phyloP scores from a whole-genome alignment of 306 rosid genomes.

The Astragalus glycyphyllos region DNA sequence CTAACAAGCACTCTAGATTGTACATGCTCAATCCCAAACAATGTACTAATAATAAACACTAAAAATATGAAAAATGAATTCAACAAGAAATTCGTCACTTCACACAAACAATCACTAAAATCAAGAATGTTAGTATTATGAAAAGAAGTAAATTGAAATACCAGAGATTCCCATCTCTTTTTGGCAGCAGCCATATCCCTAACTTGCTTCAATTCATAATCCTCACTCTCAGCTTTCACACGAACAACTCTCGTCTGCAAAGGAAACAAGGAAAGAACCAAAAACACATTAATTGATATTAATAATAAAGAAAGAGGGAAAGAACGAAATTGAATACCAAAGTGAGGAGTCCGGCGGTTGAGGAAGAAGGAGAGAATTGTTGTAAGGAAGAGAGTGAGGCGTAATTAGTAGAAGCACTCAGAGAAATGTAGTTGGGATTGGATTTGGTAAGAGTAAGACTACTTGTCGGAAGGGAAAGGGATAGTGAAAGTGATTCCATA shows the following conservation, averaged over 20 bases:
- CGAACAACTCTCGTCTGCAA: constrained; percentile 56
- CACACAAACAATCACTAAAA: constrained; percentile 19
- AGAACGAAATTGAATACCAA: constrained; percentile 51
- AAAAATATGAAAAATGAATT: constrained; percentile 27
- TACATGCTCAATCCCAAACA: constrained; percentile 30
- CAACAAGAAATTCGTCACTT: constrained; percentile 11
- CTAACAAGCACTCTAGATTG: not conserved
- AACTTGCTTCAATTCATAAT: constrained; percentile 85
- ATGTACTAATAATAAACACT: not conserved
- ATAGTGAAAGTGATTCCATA: constrained; percentile 63
- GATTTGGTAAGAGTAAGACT: constrained; percentile 40
- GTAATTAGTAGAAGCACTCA: constrained; percentile 31
- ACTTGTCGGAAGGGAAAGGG: constrained; percentile 71
- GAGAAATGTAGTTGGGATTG: constrained; percentile 31
- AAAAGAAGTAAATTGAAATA: constrained; percentile 42
- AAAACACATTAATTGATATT: not conserved
- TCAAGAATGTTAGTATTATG: not conserved
- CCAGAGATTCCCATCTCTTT: constrained; percentile 98
- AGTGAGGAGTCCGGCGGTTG: constrained; percentile 37
- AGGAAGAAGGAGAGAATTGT: constrained; percentile 43
- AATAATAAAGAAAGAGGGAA: constrained; percentile 17
- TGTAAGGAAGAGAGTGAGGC: constrained; percentile 51
- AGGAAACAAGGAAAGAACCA: not conserved
- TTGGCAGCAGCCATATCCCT: constrained; percentile 94
- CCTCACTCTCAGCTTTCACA: constrained; percentile 65